Percentiles rank a stretch among this genome's conserved stretches.
phyloP scores from a whole-genome alignment of 1,284 basidiomycete genomes.

The Melampsora americana region DNA sequence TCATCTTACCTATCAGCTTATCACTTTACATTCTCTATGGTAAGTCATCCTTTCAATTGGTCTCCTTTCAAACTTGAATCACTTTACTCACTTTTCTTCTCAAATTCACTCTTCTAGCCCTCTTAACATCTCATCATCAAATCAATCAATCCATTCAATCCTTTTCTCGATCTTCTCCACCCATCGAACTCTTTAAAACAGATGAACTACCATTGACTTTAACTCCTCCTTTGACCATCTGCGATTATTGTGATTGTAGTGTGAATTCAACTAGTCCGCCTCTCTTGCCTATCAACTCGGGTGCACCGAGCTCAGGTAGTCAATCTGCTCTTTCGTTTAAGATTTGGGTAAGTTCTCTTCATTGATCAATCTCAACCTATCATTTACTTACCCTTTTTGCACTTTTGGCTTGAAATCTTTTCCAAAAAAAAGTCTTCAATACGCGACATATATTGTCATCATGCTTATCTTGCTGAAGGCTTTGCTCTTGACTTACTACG shows the following conservation, averaged over 20 bases:
- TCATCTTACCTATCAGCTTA: too few relatives aligned
- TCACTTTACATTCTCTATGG: too few relatives aligned
- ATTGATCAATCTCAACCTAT: neutral
- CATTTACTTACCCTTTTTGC: neutral
- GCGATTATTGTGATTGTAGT: slow-evolving; percentile 32
- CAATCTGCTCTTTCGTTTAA: slow-evolving; percentile 5
- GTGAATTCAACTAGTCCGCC: slow-evolving; percentile 25
- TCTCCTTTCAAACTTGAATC: too few relatives aligned
- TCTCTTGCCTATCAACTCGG: neutral
- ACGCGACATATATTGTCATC: slow-evolving; percentile 42
- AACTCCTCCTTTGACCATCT: slow-evolving; percentile 4
- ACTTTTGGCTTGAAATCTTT: slow-evolving; percentile 9
- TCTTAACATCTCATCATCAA: neutral
- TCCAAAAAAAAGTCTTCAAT: slow-evolving; percentile 31
- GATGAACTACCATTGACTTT: slow-evolving; percentile 23
- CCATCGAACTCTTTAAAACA: neutral
- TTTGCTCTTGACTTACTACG: slow-evolving; percentile 27
- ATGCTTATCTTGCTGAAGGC: slow-evolving; percentile 39
- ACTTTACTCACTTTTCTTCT: neutral
- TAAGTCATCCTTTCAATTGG: too few relatives aligned
- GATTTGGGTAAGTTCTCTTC: slow-evolving; percentile 27
- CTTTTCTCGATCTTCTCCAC: neutral
- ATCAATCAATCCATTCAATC: neutral
- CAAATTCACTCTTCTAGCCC: neutral
- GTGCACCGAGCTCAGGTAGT: neutral